phyloP scores from a whole-genome alignment of 1,284 basidiomycete genomes.

The Sporisorium sorghi region DNA sequence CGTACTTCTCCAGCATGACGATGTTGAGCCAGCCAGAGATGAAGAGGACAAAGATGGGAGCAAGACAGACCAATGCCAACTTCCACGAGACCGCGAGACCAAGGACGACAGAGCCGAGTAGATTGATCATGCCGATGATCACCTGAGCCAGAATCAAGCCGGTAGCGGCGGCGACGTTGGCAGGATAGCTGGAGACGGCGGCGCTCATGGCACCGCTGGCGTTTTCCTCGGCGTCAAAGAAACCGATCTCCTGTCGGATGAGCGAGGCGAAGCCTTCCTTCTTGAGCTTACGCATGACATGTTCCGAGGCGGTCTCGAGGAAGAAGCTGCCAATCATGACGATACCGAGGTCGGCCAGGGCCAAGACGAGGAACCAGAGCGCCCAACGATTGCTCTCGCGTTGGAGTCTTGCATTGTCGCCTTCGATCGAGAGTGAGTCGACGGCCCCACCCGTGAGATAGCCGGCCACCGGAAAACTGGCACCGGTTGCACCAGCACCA shows the following conservation, averaged over 20 bases:
- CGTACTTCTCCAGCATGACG: conserved; percentile 65
- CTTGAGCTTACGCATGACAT: conserved; percentile 57
- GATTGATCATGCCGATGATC: conserved; percentile 63
- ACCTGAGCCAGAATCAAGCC: conserved; percentile 70
- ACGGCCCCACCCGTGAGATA: conserved; percentile 63
- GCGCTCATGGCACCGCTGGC: conserved; percentile 70
- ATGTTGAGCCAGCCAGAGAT: conserved; percentile 66
- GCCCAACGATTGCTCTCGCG: conserved; percentile 49
- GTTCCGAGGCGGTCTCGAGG: conserved; percentile 63
- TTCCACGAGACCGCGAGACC: conserved; percentile 70
- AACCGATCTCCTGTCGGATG: conserved; percentile 65
- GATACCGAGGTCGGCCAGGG: conserved; percentile 47
- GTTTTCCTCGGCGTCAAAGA: conserved; percentile 66
- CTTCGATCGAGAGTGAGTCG: conserved; percentile 55
- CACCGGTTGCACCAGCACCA: conserved; percentile 60
- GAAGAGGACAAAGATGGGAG: conserved; percentile 66
- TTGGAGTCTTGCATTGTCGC: conserved; percentile 38
- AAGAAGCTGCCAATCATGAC: conserved; percentile 54
- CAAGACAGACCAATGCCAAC: conserved; percentile 67
- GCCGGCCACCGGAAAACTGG: conserved; percentile 69
- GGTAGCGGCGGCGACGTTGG: conserved; percentile 69
- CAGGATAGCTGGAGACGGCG: conserved; percentile 67
- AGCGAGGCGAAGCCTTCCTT: conserved; percentile 54
- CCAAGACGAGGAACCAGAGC: conserved; percentile 62
- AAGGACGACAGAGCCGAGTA: conserved; percentile 70